phyloP scores from a whole-genome alignment of 2,329 filamentous ascomycete genomes.

The Colletotrichum tabaci region DNA sequence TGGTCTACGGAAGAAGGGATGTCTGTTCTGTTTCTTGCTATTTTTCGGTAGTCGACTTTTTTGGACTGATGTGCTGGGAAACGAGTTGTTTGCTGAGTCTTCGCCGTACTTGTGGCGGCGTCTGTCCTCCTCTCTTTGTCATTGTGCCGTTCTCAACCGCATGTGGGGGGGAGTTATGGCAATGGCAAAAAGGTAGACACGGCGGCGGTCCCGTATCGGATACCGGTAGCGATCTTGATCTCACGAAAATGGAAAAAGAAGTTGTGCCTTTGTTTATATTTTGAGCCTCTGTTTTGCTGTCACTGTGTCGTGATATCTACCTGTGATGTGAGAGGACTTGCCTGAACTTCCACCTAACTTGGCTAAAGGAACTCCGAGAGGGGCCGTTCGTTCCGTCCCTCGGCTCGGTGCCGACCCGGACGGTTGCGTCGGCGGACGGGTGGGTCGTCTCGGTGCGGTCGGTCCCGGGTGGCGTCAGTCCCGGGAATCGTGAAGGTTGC shows the following conservation, averaged over 20 bases:
- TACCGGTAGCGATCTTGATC: conserved; percentile 29
- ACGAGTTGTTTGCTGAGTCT: conserved; percentile 20
- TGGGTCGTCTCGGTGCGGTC: too few relatives aligned
- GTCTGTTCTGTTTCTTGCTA: conserved; percentile 30
- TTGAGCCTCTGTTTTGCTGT: too few relatives aligned
- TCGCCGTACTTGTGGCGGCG: neutral
- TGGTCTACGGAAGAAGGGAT: neutral
- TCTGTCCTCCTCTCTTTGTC: neutral
- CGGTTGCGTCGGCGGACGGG: neutral
- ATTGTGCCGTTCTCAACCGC: too few relatives aligned
- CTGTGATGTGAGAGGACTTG: neutral
- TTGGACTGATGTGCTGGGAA: conserved; percentile 10
- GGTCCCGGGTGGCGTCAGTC: too few relatives aligned
- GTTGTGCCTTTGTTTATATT: conserved; percentile 38
- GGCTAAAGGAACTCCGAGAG: neutral
- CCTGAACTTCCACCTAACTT: neutral
- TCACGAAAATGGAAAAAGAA: conserved; percentile 32
- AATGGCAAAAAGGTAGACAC: conserved; percentile 1
- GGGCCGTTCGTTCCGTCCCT: neutral
- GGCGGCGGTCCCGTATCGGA: neutral
- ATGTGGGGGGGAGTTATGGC: neutral
- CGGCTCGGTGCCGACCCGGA: neutral
- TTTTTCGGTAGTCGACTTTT: conserved; percentile 32
- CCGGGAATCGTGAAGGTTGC: too few relatives aligned
- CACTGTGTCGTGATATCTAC: neutral